Percentiles rank a stretch among this genome's conserved stretches.
Conservation (phyloP, 2,329 filamentous ascomycete genomes). For the Ceratocystis papillata region DNA sequence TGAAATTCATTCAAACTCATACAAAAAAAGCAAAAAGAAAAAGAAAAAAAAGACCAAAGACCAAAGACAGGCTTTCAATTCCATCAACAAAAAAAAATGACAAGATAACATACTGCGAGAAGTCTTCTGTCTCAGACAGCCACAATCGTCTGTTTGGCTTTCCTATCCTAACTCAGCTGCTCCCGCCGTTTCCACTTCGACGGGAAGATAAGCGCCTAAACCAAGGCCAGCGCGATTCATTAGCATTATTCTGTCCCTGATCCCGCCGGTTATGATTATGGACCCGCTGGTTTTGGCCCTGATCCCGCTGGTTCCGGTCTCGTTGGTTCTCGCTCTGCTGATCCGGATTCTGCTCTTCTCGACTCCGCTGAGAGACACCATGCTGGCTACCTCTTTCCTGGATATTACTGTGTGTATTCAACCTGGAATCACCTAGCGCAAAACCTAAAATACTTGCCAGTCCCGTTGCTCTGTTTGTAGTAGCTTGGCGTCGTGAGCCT, state of each 20-base stretch:
- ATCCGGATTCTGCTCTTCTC: background rate
- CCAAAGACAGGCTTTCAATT: background rate
- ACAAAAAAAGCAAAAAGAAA: background rate
- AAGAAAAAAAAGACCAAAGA: background rate
- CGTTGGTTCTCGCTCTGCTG: background rate
- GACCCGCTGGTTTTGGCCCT: background rate
- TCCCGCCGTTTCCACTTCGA: background rate
- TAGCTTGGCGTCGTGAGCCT: background rate
- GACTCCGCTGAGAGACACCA: background rate
- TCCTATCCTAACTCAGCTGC: background rate
- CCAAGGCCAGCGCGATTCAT: conserved; percentile 8
- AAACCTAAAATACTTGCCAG: background rate
- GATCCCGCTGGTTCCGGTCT: background rate
- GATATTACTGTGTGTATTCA: background rate
- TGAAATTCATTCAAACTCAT: background rate
- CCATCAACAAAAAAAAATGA: background rate
- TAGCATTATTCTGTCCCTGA: background rate
- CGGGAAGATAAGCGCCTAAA: background rate
- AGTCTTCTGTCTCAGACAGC: background rate
- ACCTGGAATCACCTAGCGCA: background rate
- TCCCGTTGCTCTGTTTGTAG: background rate
- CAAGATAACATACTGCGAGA: background rate
- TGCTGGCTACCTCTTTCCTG: background rate
- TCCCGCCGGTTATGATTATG: background rate
- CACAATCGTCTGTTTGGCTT: background rate